Conservation (phyloP, 208 protist genomes). For the Acanthamoeba lenticulata region DNA sequence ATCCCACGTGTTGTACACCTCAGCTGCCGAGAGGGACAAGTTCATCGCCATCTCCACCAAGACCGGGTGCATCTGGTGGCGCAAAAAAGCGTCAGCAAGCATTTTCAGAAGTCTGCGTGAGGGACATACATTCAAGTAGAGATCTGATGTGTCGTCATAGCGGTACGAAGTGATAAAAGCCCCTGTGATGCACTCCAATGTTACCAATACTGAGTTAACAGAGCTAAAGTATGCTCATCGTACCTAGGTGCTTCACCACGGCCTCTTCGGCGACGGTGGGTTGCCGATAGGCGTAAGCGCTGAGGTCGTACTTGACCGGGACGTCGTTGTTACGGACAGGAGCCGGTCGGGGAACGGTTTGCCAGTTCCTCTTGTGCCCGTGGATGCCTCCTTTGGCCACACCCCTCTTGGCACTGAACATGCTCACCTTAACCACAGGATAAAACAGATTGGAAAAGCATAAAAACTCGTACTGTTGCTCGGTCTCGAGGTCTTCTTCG, state of each 20-base stretch:
- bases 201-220: too few species aligned
- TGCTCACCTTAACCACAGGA: too few species aligned
- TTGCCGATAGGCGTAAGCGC: neutral
- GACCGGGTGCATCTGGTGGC: neutral
- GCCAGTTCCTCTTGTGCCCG: neutral
- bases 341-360: neutral
- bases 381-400: neutral
- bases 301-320: neutral
- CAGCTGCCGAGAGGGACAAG: neutral
- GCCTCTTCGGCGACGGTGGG: neutral
- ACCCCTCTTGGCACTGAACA: neutral
- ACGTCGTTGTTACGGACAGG: neutral
- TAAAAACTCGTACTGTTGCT: too few species aligned
- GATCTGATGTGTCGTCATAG: neutral
- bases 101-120: too few species aligned
- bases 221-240: too few species aligned
- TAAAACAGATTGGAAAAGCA: too few species aligned
- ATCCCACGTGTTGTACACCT: neutral
- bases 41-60: constrained; percentile 1
- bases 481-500: too few species aligned
- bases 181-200: neutral
- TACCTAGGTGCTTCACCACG: neutral
- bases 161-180: neutral
- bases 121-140: neutral
- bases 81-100: too few species aligned